Evolutionary conservation across 768 basidiomycete species (phyloP).

Genomic region (Rubroboletus satanas): DNA sequence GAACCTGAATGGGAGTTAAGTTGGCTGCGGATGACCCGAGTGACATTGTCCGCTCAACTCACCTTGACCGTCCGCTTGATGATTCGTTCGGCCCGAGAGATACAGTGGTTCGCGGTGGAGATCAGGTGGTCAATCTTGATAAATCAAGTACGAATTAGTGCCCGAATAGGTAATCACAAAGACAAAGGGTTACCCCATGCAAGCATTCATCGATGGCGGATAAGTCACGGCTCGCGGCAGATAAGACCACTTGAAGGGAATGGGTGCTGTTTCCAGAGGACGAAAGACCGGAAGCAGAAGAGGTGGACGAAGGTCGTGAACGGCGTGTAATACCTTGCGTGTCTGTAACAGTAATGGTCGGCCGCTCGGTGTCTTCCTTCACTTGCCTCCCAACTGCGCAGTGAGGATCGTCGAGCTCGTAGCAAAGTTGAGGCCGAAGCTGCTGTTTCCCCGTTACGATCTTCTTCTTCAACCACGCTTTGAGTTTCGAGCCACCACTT

Average conservation of each 20-base stretch:
- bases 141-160: conserved; percentile 1
- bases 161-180: conserved; percentile 7
- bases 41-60: conserved; percentile 11
- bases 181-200: conserved; percentile 42
- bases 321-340: conserved; percentile 20
- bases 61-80: conserved; percentile 56
- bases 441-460: conserved; percentile 39
- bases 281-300: conserved; percentile 6
- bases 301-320: conserved; percentile 5
- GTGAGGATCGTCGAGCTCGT: conserved; percentile 38
- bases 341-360: conserved; percentile 23
- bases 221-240: conserved; percentile 54
- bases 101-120: conserved; percentile 49
- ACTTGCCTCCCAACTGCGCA: conserved; percentile 40
- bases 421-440: conserved; percentile 36
- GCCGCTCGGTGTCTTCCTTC: conserved; percentile 24
- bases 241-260: conserved; percentile 47
- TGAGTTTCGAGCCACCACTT: conserved; percentile 47
- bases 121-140: conserved; percentile 55
- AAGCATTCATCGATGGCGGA: conserved; percentile 51
- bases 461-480: conserved; percentile 63
- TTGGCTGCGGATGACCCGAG: conserved; percentile 1
- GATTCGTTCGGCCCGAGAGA: conserved; percentile 54
- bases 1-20: conserved; percentile 38
- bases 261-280: conserved; percentile 38